A percentile compares a stretch with the other conserved stretches of the same genome.
Conservation (phyloP, 2,329 filamentous ascomycete species). For the Canariomyces notabilis region DNA sequence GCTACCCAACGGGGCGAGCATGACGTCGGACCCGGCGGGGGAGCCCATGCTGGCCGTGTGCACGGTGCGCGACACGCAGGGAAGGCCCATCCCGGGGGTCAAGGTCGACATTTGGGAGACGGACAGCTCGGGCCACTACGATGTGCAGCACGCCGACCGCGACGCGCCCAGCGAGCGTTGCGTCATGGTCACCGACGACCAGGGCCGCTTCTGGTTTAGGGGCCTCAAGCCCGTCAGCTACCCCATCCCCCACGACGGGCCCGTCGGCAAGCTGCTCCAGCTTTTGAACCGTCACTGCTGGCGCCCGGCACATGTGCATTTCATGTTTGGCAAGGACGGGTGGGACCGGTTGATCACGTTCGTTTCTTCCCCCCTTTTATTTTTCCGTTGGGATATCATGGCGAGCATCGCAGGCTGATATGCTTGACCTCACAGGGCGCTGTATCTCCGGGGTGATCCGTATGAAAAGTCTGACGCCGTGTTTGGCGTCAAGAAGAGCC, state of each 20-base stretch:
- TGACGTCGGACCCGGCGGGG: conserved; percentile 65
- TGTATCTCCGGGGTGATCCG: conserved; percentile 72
- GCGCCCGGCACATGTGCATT: conserved; percentile 76
- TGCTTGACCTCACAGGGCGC: conserved; percentile 45
- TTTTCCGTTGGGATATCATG: not conserved
- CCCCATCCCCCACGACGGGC: conserved; percentile 78
- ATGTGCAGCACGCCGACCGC: conserved; percentile 68
- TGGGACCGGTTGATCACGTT: conserved; percentile 81
- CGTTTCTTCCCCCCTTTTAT: conserved; percentile 32
- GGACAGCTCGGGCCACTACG: conserved; percentile 73
- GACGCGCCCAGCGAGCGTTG: conserved; percentile 66
- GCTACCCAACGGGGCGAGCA: conserved; percentile 51
- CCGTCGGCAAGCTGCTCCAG: conserved; percentile 67
- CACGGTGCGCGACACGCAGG: conserved; percentile 60
- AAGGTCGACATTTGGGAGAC: conserved; percentile 85
- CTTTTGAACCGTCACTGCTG: conserved; percentile 68
- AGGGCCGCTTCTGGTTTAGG: conserved; percentile 79
- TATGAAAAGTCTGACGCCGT: conserved; percentile 82
- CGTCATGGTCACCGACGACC: conserved; percentile 56
- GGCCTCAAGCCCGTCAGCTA: conserved; percentile 82
- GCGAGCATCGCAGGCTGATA: too few species aligned
- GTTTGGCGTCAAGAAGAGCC: conserved; percentile 78
- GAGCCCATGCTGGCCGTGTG: conserved; percentile 69
- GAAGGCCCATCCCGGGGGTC: conserved; percentile 57
- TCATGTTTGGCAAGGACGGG: conserved; percentile 78